phyloP scores from a whole-genome alignment of 2,329 filamentous ascomycete species.

The Aspergillus japonicus region DNA sequence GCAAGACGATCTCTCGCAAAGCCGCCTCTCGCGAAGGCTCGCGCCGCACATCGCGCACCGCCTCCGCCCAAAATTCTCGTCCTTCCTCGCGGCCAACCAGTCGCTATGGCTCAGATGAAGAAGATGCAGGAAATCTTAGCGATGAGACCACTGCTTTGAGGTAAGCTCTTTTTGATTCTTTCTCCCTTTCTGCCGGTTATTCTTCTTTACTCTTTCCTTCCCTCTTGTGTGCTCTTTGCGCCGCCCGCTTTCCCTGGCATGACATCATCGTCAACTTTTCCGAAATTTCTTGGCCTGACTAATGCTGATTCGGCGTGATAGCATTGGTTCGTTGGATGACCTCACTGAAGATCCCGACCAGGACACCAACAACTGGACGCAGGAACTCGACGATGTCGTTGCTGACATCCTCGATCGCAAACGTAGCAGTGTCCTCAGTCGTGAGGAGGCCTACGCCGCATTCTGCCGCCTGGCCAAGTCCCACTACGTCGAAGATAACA shows the following conservation, averaged over 20 bases:
- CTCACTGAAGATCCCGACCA: constrained; percentile 54
- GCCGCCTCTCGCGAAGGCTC: constrained; percentile 57
- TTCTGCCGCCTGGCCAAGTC: constrained; percentile 67
- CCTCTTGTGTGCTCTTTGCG: neutral
- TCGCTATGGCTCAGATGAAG: constrained; percentile 59
- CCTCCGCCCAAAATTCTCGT: constrained; percentile 53
- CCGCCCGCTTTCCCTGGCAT: constrained; percentile 24
- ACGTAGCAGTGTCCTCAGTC: constrained; percentile 69
- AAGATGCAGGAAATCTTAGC: constrained; percentile 55
- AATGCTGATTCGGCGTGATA: constrained; percentile 27
- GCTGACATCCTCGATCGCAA: constrained; percentile 74
- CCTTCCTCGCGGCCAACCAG: constrained; percentile 55
- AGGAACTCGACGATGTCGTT: constrained; percentile 64
- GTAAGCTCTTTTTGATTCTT: constrained; percentile 36
- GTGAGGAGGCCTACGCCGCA: constrained; percentile 62
- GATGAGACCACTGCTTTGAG: constrained; percentile 58
- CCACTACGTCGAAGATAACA: constrained; percentile 64
- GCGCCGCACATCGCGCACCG: constrained; percentile 51
- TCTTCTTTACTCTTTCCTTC: constrained; percentile 5
- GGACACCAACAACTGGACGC: constrained; percentile 59
- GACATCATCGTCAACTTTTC: constrained; percentile 31
- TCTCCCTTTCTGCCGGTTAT: constrained; percentile 11
- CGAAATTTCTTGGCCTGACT: constrained; percentile 8
- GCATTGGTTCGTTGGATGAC: constrained; percentile 67
- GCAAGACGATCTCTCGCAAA: constrained; percentile 65